These are phyloP conservation scores for Fraxinus nigra DNA, from an alignment of 305 asterid species.

Conservation along the genomic window DNA sequence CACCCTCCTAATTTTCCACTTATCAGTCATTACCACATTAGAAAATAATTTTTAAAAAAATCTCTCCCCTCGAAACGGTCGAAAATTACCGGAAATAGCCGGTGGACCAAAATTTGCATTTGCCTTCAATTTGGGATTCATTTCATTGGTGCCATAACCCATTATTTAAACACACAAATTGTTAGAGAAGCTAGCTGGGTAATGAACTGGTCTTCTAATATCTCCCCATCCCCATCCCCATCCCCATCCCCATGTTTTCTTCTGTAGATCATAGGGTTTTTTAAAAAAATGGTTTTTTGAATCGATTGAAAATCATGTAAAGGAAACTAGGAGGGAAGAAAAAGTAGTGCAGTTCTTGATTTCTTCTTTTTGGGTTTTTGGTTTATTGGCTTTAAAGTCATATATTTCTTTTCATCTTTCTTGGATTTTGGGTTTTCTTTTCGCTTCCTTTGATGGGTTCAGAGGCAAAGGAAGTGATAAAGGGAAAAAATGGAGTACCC, in stretches of 20 bases:
- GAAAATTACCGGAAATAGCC: slow-evolving; percentile 35
- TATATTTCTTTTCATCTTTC: background rate
- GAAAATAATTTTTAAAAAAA: background rate
- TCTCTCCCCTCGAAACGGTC: slow-evolving; percentile 16
- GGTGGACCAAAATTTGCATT: slow-evolving; percentile 50
- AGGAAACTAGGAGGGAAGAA: slow-evolving; percentile 10
- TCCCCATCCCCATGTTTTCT: slow-evolving; percentile 17
- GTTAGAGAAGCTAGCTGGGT: slow-evolving; percentile 44
- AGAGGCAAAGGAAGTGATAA: slow-evolving; percentile 42
- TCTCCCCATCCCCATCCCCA: slow-evolving; percentile 19
- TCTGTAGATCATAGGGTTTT: slow-evolving; percentile 37
- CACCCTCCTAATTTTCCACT: slow-evolving; percentile 13
- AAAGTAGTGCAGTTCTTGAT: slow-evolving; percentile 22
- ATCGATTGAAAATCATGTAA: slow-evolving; percentile 55
- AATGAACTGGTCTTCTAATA: slow-evolving; percentile 36
- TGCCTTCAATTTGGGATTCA: slow-evolving; percentile 56
- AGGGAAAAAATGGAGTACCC: slow-evolving; percentile 46
- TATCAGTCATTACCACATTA: slow-evolving; percentile 26
- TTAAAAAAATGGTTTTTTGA: slow-evolving; percentile 19
- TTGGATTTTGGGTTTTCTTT: slow-evolving; percentile 25
- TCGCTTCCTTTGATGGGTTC: slow-evolving; percentile 43
- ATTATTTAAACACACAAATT: slow-evolving; percentile 65
- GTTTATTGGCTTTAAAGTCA: background rate
- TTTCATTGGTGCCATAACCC: slow-evolving; percentile 43
- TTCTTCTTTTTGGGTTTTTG: slow-evolving; percentile 22